These are phyloP conservation scores for Colletotrichum chrysophilum DNA, from an alignment of 2,329 filamentous ascomycete genomes.

Conservation along the genomic window DNA sequence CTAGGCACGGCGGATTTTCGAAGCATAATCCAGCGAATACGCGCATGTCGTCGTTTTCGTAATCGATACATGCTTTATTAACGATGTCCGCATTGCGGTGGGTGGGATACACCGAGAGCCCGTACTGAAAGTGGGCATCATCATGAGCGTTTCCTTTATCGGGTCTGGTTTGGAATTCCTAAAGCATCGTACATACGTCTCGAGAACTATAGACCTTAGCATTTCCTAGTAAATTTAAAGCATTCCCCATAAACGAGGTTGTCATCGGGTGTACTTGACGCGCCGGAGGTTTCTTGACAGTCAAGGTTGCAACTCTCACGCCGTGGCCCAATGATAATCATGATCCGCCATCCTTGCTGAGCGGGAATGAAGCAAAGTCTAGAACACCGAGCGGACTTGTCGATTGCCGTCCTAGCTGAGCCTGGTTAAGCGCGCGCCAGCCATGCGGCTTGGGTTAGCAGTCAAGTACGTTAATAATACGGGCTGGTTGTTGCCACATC, in stretches of 20 bases:
- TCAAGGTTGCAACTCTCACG: not conserved
- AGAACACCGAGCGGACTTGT: not conserved
- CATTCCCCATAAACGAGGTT: not conserved
- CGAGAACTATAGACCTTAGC: not conserved
- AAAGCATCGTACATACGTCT: not conserved
- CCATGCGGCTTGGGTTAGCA: accelerated
- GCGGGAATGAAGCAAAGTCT: accelerated
- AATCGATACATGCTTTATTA: not conserved
- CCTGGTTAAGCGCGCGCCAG: not conserved
- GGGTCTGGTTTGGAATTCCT: not conserved
- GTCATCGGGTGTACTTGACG: accelerated
- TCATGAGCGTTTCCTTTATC: not conserved
- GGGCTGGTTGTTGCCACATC: too few species aligned
- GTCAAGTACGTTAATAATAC: too few species aligned
- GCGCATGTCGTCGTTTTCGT: not conserved
- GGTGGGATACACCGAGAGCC: not conserved
- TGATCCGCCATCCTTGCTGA: not conserved
- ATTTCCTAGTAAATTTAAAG: not conserved
- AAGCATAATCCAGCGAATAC: not conserved
- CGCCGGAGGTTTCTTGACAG: not conserved
- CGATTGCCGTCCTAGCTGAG: not conserved
- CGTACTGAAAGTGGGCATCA: not conserved
- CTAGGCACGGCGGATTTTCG: not conserved
- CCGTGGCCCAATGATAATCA: not conserved
- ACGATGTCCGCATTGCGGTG: not conserved